A percentile compares a stretch with the other conserved stretches of the same genome.
These are phyloP conservation scores for Phytopythium helicoides DNA, from an alignment of 352 stramenopile genomes.

Conservation along the genomic window DNA sequence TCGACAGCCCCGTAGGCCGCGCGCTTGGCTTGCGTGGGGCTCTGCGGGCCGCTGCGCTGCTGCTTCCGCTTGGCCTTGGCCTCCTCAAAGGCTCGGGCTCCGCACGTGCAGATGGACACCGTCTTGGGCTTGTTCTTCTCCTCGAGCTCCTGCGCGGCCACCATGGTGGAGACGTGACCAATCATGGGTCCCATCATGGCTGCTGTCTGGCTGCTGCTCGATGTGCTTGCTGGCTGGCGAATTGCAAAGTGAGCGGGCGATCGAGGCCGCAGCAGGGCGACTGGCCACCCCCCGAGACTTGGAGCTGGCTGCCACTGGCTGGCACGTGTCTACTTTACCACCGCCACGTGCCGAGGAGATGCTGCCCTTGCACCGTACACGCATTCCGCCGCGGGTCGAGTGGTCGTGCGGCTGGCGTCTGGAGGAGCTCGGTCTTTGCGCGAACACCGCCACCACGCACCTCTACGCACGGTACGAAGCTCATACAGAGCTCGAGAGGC, in stretches of 20 bases:
- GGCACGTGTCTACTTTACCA: neutral
- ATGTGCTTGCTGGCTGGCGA: neutral
- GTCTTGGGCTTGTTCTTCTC: conserved; percentile 3
- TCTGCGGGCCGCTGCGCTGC: conserved; percentile 8
- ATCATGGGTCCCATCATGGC: conserved; percentile 1
- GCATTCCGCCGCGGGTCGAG: neutral
- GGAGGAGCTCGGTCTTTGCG: conserved; percentile 3
- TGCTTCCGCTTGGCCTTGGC: conserved; percentile 1
- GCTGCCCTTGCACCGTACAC: neutral
- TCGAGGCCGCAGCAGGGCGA: neutral
- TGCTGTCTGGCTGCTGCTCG: neutral
- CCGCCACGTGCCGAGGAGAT: neutral
- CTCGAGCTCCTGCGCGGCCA: neutral
- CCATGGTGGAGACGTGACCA: neutral
- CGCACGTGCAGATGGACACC: conserved; percentile 23
- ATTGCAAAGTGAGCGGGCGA: too few relatives aligned
- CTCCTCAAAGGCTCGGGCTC: conserved; percentile 30
- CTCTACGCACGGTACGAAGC: neutral
- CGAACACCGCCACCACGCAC: neutral
- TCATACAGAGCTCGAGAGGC: too few relatives aligned
- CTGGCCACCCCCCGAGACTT: neutral
- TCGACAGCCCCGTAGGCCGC: conserved; percentile 11
- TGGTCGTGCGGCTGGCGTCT: neutral
- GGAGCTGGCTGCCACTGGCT: conserved; percentile 1
- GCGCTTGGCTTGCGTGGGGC: conserved; percentile 27